Percentiles rank a stretch among this genome's conserved stretches.
Conservation (phyloP, 805 yeast species). For the Aciculoconidium aculeatum region DNA sequence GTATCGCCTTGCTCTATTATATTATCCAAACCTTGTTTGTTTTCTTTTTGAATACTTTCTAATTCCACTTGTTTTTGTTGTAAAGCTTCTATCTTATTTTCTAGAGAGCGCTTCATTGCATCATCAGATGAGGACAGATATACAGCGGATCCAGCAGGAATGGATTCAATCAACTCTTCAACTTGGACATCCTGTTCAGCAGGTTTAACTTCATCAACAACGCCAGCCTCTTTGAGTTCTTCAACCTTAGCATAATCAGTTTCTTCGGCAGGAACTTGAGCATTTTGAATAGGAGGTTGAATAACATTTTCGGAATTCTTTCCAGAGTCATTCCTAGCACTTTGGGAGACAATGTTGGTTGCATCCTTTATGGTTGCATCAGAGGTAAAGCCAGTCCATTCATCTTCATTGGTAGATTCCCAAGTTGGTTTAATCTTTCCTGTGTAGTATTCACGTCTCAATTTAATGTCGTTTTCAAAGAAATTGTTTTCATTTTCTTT, state of each 20-base stretch:
- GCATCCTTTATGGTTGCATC: constrained; percentile 11
- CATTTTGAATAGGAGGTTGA: no score
- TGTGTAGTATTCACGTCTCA: constrained; percentile 29
- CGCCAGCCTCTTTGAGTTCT: background rate
- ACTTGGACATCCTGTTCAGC: background rate
- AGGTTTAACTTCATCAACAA: background rate
- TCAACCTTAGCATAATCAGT: background rate
- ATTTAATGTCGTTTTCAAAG: constrained; percentile 27
- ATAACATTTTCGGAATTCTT: no score
- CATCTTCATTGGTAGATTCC: constrained; percentile 15
- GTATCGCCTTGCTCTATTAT: constrained; percentile 14
- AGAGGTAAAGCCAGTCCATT: constrained; percentile 14
- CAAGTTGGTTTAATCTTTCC: constrained; percentile 16
- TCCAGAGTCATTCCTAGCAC: no score
- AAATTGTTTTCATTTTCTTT: constrained; percentile 31
- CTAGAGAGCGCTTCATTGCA: constrained; percentile 8
- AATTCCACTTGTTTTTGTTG: constrained; percentile 19
- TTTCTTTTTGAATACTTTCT: constrained; percentile 10
- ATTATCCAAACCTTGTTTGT: constrained; percentile 11
- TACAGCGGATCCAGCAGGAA: constrained; percentile 7
- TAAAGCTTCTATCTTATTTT: constrained; percentile 12
- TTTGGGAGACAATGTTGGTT: no score
- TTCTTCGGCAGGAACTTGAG: background rate
- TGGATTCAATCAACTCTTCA: constrained; percentile 3
- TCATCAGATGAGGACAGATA: constrained; percentile 10